A percentile compares a stretch with the other conserved stretches of the same genome.
phyloP scores from a whole-genome alignment of 495 filamentous ascomycete species.

The Aspergillus sparsus region DNA sequence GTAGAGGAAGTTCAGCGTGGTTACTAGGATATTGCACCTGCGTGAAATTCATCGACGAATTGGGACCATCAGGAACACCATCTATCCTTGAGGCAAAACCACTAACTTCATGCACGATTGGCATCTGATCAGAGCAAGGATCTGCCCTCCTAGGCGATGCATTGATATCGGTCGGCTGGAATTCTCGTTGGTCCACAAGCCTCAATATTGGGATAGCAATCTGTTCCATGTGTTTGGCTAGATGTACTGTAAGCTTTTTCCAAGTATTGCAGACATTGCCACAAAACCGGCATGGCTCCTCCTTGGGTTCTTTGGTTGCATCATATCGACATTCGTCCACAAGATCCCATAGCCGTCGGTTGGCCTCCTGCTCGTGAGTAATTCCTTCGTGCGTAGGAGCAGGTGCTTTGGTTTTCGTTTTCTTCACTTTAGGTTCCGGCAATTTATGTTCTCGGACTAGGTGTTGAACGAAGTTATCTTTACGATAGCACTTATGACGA shows the following conservation, averaged over 20 bases:
- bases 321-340: slow-evolving; percentile 79
- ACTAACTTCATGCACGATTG: slow-evolving; percentile 13
- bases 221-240: slow-evolving; percentile 96
- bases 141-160: slow-evolving; percentile 17
- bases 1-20: slow-evolving; percentile 25
- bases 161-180: slow-evolving; percentile 17
- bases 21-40: slow-evolving; percentile 27
- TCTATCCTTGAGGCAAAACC: slow-evolving; percentile 15
- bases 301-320: slow-evolving; percentile 61
- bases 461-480: slow-evolving; percentile 95
- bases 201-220: slow-evolving; percentile 83
- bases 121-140: slow-evolving; percentile 13
- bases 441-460: slow-evolving; percentile 92
- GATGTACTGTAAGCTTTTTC: slow-evolving; percentile 93
- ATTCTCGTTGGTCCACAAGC: slow-evolving; percentile 56
- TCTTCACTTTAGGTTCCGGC: slow-evolving; percentile 67
- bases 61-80: slow-evolving; percentile 10
- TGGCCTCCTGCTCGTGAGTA: slow-evolving; percentile 56
- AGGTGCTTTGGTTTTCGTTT: slow-evolving; percentile 38
- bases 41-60: slow-evolving; percentile 19
- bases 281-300: slow-evolving; percentile 93
- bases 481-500: slow-evolving; percentile 80
- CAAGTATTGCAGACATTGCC: slow-evolving; percentile 77
- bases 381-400: slow-evolving; percentile 35
- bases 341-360: slow-evolving; percentile 64